Conservation (phyloP, 106 monocot species). For the Iris macrosiphon region DNA sequence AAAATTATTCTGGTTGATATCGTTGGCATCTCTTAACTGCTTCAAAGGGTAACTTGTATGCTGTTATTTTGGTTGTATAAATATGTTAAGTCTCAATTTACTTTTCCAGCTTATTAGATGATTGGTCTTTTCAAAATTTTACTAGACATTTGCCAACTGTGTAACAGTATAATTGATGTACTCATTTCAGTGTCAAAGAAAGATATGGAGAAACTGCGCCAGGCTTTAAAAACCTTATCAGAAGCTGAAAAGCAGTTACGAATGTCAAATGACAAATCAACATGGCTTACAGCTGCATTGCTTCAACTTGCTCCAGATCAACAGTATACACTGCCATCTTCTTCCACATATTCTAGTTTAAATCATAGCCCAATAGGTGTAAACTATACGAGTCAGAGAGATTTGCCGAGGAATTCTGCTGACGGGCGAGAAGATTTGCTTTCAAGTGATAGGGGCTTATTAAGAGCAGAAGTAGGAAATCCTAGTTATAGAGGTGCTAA, state of each 20-base stretch:
- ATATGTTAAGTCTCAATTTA: no score
- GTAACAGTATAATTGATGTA: constrained; percentile 6
- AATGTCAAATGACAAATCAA: constrained; percentile 83
- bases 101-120: no score
- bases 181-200: constrained; percentile 69
- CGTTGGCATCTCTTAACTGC: no score
- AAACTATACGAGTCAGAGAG: constrained; percentile 9
- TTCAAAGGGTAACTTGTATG: no score
- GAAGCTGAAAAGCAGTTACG: constrained; percentile 91
- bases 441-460: constrained; percentile 8
- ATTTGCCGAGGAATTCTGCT: constrained; percentile 6
- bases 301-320: constrained; percentile 95
- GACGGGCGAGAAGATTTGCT: constrained; percentile 7
- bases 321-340: constrained; percentile 51
- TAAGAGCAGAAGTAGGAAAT: constrained; percentile 12
- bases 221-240: constrained; percentile 79
- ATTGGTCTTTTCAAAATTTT: no score
- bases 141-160: constrained; percentile 2
- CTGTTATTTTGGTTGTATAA: no score
- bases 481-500: neutral
- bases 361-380: constrained; percentile 33
- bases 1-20: no score
- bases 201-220: constrained; percentile 77
- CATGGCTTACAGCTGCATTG: constrained; percentile 93
- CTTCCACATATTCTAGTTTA: constrained; percentile 31